Conservation (phyloP, 176 grass and related monocot species). For the Ensete ventricosum region DNA sequence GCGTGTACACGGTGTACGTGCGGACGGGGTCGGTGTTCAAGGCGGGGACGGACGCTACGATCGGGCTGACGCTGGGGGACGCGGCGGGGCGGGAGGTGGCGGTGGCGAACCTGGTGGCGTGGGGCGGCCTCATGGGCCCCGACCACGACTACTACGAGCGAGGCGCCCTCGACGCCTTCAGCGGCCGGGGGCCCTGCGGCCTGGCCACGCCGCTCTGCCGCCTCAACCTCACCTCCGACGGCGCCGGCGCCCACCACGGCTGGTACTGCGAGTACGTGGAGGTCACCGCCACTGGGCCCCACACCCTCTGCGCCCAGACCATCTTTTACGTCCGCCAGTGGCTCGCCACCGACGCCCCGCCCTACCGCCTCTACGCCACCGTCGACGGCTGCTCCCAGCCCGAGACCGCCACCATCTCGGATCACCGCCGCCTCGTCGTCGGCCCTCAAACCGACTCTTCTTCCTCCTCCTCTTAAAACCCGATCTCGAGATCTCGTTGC, state of each 20-base stretch:
- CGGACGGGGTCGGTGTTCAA: slow-evolving; percentile 22
- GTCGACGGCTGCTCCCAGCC: slow-evolving; percentile 4
- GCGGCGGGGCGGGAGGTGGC: slow-evolving; percentile 8
- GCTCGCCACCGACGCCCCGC: slow-evolving; percentile 30
- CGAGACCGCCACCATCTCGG: not conserved
- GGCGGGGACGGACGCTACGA: slow-evolving; percentile 24
- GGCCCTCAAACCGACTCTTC: not conserved
- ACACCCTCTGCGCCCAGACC: slow-evolving; percentile 15
- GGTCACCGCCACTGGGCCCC: slow-evolving; percentile 28
- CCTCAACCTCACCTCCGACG: slow-evolving; percentile 40
- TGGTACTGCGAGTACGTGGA: slow-evolving; percentile 31
- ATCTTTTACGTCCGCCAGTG: slow-evolving; percentile 39
- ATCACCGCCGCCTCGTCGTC: not conserved
- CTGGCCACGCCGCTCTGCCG: slow-evolving; percentile 7
- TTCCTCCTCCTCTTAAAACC: not conserved
- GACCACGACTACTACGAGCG: slow-evolving; percentile 35
- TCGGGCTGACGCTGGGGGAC: slow-evolving; percentile 26
- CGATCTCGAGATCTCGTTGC: too few species aligned
- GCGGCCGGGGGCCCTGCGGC: slow-evolving; percentile 26
- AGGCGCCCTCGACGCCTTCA: slow-evolving; percentile 31
- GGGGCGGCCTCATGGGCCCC: slow-evolving; percentile 28
- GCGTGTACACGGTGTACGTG: slow-evolving; percentile 36
- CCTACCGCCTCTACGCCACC: slow-evolving; percentile 34
- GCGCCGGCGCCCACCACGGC: slow-evolving; percentile 31
- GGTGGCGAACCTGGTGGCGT: slow-evolving; percentile 18